phyloP scores from a whole-genome alignment of 2,329 filamentous ascomycete genomes.

The Coniosporium uncinatum region DNA sequence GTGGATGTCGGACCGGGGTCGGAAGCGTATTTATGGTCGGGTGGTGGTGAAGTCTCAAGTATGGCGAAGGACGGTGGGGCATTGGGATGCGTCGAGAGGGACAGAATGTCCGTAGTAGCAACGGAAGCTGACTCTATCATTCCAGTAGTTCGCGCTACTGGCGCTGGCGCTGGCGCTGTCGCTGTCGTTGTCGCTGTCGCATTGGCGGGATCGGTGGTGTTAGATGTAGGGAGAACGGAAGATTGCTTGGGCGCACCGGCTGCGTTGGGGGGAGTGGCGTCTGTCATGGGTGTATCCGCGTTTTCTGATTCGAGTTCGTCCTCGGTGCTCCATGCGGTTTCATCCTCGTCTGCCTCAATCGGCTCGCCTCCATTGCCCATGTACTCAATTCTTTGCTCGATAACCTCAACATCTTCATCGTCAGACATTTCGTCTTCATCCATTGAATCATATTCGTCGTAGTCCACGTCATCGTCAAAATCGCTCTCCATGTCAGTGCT shows the following conservation, averaged over 20 bases:
- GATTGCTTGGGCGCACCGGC: too few relatives aligned
- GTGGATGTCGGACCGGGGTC: background rate
- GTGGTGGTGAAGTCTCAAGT: constrained; percentile 23
- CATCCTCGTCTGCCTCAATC: constrained; percentile 30
- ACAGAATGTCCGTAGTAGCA: background rate
- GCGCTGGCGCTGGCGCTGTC: background rate
- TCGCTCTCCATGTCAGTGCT: constrained; percentile 31
- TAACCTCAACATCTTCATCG: constrained; percentile 44
- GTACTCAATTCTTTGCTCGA: constrained; percentile 21
- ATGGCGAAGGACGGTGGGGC: constrained; percentile 9
- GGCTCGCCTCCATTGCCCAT: constrained; percentile 12
- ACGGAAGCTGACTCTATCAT: background rate
- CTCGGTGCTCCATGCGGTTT: constrained; percentile 20
- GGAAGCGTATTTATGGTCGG: constrained; percentile 24
- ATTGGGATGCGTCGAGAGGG: background rate
- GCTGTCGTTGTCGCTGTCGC: background rate
- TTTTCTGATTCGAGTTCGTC: constrained; percentile 21
- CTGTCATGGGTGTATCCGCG: background rate
- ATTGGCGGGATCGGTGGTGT: background rate
- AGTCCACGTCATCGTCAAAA: constrained; percentile 12
- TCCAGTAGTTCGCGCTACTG: background rate
- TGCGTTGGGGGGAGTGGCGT: background rate
- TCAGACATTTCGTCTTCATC: constrained; percentile 21
- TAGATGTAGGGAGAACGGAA: too few relatives aligned
- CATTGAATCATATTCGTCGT: constrained; percentile 16